Conservation (phyloP, 805 yeast genomes). For the Debaryomyces tyrocola region DNA sequence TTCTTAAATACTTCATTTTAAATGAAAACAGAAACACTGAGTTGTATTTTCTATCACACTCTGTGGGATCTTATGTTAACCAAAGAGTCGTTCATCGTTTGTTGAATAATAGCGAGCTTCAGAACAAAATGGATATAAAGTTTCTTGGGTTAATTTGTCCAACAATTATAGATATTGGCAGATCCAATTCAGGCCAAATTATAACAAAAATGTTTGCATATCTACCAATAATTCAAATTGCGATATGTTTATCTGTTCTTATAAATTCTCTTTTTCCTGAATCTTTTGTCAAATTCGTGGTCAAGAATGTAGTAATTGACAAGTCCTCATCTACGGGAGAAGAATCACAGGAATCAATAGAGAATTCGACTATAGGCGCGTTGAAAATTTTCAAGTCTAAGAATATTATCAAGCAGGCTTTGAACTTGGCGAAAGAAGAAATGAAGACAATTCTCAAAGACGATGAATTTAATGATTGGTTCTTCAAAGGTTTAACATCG, state of each 20-base stretch:
- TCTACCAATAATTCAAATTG: constrained; percentile 26
- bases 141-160: constrained; percentile 69
- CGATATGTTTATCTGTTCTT: constrained; percentile 16
- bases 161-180: constrained; percentile 62
- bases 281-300: constrained; percentile 17
- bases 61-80: constrained; percentile 66
- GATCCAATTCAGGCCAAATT: constrained; percentile 33
- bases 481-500: constrained; percentile 30
- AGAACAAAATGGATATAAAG: constrained; percentile 27
- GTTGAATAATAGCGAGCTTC: constrained; percentile 20
- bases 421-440: constrained; percentile 60
- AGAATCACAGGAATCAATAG: constrained; percentile 25
- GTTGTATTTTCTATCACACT: constrained; percentile 61
- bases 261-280: constrained; percentile 30
- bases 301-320: constrained; percentile 24
- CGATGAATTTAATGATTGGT: constrained; percentile 50
- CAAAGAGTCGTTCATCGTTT: constrained; percentile 49
- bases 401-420: constrained; percentile 51
- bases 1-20: constrained; percentile 39
- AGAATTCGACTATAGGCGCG: constrained; percentile 44
- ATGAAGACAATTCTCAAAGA: constrained; percentile 52
- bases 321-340: constrained; percentile 17
- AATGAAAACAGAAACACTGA: constrained; percentile 21
- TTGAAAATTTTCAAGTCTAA: constrained; percentile 41
- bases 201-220: constrained; percentile 24